Conservation (phyloP, 2,329 filamentous ascomycete species). For the Aspergillus tanneri region DNA sequence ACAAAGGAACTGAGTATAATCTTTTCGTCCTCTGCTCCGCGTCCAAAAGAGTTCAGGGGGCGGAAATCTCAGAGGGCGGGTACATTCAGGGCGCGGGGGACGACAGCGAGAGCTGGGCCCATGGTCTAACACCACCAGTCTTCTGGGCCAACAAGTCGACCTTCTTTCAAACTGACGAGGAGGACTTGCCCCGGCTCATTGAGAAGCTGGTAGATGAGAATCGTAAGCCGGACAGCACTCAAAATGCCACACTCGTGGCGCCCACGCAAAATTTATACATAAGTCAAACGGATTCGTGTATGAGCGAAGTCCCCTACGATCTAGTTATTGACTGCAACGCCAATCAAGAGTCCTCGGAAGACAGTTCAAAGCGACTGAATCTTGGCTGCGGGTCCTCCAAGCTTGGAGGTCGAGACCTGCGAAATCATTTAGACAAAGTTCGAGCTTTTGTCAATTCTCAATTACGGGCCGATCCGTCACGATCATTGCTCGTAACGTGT, state of each 20-base stretch:
- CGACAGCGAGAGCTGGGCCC: slow-evolving; percentile 90
- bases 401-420: slow-evolving; percentile 77
- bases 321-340: slow-evolving; percentile 45
- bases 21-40: slow-evolving; percentile 83
- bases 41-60: slow-evolving; percentile 67
- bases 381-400: slow-evolving; percentile 72
- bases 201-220: slow-evolving; percentile 40
- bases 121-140: slow-evolving; percentile 70
- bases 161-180: slow-evolving; percentile 65
- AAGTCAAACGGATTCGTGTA: slow-evolving; percentile 25
- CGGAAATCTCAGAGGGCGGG: slow-evolving; percentile 66
- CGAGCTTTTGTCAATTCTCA: slow-evolving; percentile 53
- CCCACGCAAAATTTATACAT: slow-evolving; percentile 41
- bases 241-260: slow-evolving; percentile 33
- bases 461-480: slow-evolving; percentile 30
- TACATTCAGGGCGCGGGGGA: slow-evolving; percentile 96
- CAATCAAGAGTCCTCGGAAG: slow-evolving; percentile 36
- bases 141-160: slow-evolving; percentile 72
- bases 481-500: slow-evolving; percentile 63
- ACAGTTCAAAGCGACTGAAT: slow-evolving; percentile 43
- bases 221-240: slow-evolving; percentile 17
- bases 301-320: slow-evolving; percentile 45
- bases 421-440: slow-evolving; percentile 65
- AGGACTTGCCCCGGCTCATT: slow-evolving; percentile 58
- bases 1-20: slow-evolving; percentile 57